A percentile compares a stretch with the other conserved stretches of the same genome.
Conservation (phyloP, 352 stramenopile species). For the Blastocystis sp. region DNA sequence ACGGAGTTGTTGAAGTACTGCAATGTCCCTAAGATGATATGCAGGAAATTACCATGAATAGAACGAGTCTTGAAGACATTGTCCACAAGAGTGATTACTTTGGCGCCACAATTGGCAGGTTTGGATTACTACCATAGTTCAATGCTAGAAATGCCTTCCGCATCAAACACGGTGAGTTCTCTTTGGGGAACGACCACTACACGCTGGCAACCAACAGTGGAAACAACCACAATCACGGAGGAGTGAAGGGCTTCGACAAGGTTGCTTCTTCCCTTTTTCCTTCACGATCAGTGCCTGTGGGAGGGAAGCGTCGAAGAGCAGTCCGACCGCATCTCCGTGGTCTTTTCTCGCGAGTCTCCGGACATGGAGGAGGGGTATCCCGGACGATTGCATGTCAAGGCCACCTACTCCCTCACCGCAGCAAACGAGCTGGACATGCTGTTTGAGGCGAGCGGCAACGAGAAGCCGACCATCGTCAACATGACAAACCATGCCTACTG, state of each 20-base stretch:
- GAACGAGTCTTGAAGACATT: conserved; percentile 53
- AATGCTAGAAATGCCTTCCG: conserved; percentile 60
- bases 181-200: background rate
- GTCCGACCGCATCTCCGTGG: conserved; percentile 49
- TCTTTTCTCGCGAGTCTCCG: conserved; percentile 62
- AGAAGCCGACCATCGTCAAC: conserved; percentile 69
- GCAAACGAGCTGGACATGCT: conserved; percentile 66
- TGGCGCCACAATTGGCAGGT: conserved; percentile 67
- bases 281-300: conserved; percentile 53
- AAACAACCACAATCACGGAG: conserved; percentile 66
- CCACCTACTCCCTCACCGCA: conserved; percentile 36
- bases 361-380: conserved; percentile 72
- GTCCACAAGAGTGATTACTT: conserved; percentile 64
- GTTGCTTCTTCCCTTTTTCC: background rate
- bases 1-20: conserved; percentile 35
- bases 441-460: conserved; percentile 62
- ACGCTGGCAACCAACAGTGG: conserved; percentile 54
- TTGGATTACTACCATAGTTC: too few species aligned
- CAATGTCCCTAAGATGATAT: background rate
- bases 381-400: conserved; percentile 55
- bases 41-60: conserved; percentile 61
- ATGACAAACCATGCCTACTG: conserved; percentile 72
- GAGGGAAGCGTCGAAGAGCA: background rate
- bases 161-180: conserved; percentile 59
- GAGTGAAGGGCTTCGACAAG: conserved; percentile 62